Base-by-base conservation (phyloP, 2,329 filamentous ascomycete genomes). In the Trichoderma sp. region DNA sequence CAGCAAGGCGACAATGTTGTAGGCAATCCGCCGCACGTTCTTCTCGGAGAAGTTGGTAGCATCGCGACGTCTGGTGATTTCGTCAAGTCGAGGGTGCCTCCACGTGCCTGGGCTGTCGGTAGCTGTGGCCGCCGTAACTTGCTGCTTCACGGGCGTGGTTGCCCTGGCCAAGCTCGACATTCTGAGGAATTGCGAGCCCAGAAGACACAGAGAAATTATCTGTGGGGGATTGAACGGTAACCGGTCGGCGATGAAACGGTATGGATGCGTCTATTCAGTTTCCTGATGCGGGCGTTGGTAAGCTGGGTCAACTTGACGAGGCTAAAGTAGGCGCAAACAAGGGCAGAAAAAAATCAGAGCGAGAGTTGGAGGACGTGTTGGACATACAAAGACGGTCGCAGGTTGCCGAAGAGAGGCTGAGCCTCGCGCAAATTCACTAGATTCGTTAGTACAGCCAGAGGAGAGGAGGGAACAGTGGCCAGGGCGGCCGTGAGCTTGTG, bases 1-100 rank as follows among this genome's bases (percentile, higher is more conserved):
- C 11, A 87, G 77, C 6, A 86, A 78, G 6, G 91, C 87, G 11
- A 83, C 85, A 1, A 89, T 83, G 83, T 97, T 98, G 84, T 92
- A 91, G 35, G 91, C 82, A 69, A 97, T 91, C 71, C 88, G 90
- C 76, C 88, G 89, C 66, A 97, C 85, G 78, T 98, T 96, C 82
- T 90, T 90, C 79, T 95, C 92, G 74, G 92, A 91, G 83, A 98
- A 98, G 65, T 89, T 93, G 16, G 92, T 91, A 24, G 92, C 92
- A 83, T 94, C 92, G 82, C 95, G 94, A 69, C 97, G 92, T 77
- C 90, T 90, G 18, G 93, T 91, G 82, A 99, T 97, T 85, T 98
- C 96, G 80, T 95, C 90, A 78, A 98, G 89, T 77, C 93, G 92
- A 41, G 97, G 97, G 83, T 99, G 97, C 81, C 92, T 91, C 96